Evolutionary conservation across 495 filamentous ascomycete genomes (phyloP).

Genomic region (Aspergillus heteromorphus): DNA sequence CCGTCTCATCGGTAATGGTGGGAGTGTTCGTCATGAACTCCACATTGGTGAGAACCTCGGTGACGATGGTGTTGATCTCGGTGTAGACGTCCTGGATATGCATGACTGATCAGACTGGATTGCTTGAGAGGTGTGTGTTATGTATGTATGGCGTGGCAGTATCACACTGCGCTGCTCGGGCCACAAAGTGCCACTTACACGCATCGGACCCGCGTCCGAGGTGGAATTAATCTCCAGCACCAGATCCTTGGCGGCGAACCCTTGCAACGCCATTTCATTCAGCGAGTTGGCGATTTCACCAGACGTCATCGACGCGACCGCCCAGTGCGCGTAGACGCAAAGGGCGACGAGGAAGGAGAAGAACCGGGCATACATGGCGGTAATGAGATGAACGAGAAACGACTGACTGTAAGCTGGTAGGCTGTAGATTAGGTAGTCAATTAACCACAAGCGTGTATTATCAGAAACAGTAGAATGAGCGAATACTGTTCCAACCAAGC

Average conservation of each 20-base stretch:
- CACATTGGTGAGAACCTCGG: not conserved
- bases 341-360: not conserved
- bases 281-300: not conserved
- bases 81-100: not conserved
- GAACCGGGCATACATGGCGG: not conserved
- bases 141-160: too few species aligned
- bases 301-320: not conserved
- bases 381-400: not conserved
- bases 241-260: not conserved
- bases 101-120: not conserved
- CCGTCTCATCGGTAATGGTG: not conserved
- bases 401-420: not conserved
- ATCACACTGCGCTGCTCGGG: too few species aligned
- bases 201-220: not conserved
- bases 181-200: too few species aligned
- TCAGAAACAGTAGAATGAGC: too few species aligned
- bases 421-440: not conserved
- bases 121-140: not conserved
- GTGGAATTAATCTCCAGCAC: not conserved
- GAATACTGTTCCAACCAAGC: not conserved
- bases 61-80: not conserved
- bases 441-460: too few species aligned
- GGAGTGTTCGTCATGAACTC: slow-evolving; percentile 1
- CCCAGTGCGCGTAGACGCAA: not conserved
- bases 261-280: not conserved